A percentile compares a stretch with the other conserved stretches of the same genome.
phyloP scores from a whole-genome alignment of 2,329 filamentous ascomycete species.

The Colletotrichum falcatum region DNA sequence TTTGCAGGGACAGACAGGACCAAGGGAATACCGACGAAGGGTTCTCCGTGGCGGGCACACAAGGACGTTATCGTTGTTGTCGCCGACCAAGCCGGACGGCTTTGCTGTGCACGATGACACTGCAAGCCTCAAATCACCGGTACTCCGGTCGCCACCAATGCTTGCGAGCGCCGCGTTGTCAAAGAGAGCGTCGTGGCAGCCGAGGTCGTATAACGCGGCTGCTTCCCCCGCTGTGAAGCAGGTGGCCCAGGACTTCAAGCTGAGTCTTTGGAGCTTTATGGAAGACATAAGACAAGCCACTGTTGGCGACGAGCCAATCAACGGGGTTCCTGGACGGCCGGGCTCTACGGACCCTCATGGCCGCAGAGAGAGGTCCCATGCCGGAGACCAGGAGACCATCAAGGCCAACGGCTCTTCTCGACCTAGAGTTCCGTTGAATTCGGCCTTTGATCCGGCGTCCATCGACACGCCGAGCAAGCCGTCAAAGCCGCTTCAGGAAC shows the following conservation, averaged over 20 bases:
- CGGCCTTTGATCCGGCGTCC: conserved; percentile 54
- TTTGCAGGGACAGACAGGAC: conserved; percentile 58
- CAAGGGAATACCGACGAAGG: conserved; percentile 62
- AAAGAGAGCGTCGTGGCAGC: conserved; percentile 72
- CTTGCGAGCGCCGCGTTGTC: conserved; percentile 55
- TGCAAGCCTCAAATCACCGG: conserved; percentile 56
- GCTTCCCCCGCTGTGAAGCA: conserved; percentile 69
- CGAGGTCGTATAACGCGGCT: conserved; percentile 59
- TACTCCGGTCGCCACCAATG: conserved; percentile 45
- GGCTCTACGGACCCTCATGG: conserved; percentile 26
- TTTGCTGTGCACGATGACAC: conserved; percentile 60
- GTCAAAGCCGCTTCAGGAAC: conserved; percentile 44
- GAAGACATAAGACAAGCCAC: conserved; percentile 96
- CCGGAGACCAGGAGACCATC: conserved; percentile 60
- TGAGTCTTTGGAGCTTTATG: conserved; percentile 93
- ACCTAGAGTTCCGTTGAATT: conserved; percentile 53
- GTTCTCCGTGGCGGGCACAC: conserved; percentile 77
- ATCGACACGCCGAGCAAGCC: conserved; percentile 50
- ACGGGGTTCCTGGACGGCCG: conserved; percentile 54
- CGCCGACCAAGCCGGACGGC: conserved; percentile 67
- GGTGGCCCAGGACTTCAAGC: conserved; percentile 88
- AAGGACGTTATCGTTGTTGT: conserved; percentile 81
- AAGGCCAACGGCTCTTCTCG: conserved; percentile 56
- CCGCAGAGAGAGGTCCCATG: conserved; percentile 34
- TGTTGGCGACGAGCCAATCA: conserved; percentile 90